A percentile compares a stretch with the other conserved stretches of the same genome.
These are phyloP conservation scores for Bertia moriformis DNA, from an alignment of 2,329 filamentous ascomycete species.

Conservation along the genomic window DNA sequence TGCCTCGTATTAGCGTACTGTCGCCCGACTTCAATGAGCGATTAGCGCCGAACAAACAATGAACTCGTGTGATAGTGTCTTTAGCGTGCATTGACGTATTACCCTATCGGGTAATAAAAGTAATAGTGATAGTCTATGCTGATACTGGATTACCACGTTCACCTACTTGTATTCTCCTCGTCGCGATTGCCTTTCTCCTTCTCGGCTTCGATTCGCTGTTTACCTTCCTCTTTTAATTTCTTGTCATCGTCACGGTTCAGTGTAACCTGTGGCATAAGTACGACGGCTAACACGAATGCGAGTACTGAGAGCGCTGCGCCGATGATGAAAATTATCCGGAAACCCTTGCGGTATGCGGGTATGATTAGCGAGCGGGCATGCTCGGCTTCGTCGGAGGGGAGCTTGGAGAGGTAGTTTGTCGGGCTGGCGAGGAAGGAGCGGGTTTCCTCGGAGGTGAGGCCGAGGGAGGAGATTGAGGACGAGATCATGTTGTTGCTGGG, in stretches of 20 bases:
- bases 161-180: too few relatives aligned
- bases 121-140: too few relatives aligned
- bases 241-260: constrained; percentile 5
- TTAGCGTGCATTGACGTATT: too few relatives aligned
- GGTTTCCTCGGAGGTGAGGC: background rate
- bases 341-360: constrained; percentile 4
- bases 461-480: background rate
- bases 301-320: constrained; percentile 3
- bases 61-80: too few relatives aligned
- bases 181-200: too few relatives aligned
- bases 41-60: too few relatives aligned
- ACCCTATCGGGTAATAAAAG: too few relatives aligned
- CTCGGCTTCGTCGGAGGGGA: background rate
- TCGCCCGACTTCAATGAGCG: too few relatives aligned
- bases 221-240: constrained; percentile 4
- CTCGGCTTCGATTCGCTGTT: constrained; percentile 1
- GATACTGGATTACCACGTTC: too few relatives aligned
- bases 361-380: constrained; percentile 1
- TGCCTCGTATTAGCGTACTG: too few relatives aligned
- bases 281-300: constrained; percentile 3
- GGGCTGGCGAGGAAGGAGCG: background rate
- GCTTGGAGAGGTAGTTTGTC: background rate
- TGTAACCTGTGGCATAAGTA: constrained; percentile 3
- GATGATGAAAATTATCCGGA: constrained; percentile 5
- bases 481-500: background rate